Evolutionary conservation across 306 rosid species (phyloP), one percentile per base, ranked within the genome.

Genomic region (Herpetospermum pedunculosum): DNA sequence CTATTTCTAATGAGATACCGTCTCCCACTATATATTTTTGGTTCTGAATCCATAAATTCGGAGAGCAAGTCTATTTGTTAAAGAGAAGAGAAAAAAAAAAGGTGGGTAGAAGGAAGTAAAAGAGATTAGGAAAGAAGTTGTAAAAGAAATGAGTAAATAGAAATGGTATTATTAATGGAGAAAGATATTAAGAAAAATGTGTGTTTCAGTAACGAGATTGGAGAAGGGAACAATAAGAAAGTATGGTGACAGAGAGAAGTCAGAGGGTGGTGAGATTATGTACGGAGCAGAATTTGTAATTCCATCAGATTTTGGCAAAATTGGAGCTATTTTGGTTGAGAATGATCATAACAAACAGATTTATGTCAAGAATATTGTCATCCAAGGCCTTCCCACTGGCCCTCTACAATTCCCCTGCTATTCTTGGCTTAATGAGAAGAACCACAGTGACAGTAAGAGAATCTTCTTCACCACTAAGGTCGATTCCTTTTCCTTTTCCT

Each of bases 401-500:
- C 84, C 95, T 15, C 76, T 94, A 25, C 87, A 86, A 76, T 94
- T 94, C 73, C 87, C 86, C 15, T 89, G 96, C 76, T 81, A 87
- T 34, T 91, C 97, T 21, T 94, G 96, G 95, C 85, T 94, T 25
- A 97, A 89, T 73, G 81, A 92, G 34, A 84, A 77, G 47, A 87
- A 82, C 77, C 83, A 89, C 75, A 80, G 71, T 53, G 90, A 88
- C 34, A 87, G 30, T 47, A 85, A 84, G 69, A 86, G 99, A 55
- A 75, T 94, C 15, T 88, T 94, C 86, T 94, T 91, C 80, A 81
- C 90, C 47, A 91, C 92, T 13, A 74, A 86, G 97, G 98, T n/a
- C n/a, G n/a, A n/a, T n/a, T n/a, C n/a, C n/a, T n/a, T n/a, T n/a
- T n/a, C n/a, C n/a, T n/a, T n/a, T n/a, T n/a, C n/a, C n/a, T n/a